These are phyloP conservation scores for Suillus americanus DNA, from an alignment of 768 basidiomycete species.

Conservation along the genomic window DNA sequence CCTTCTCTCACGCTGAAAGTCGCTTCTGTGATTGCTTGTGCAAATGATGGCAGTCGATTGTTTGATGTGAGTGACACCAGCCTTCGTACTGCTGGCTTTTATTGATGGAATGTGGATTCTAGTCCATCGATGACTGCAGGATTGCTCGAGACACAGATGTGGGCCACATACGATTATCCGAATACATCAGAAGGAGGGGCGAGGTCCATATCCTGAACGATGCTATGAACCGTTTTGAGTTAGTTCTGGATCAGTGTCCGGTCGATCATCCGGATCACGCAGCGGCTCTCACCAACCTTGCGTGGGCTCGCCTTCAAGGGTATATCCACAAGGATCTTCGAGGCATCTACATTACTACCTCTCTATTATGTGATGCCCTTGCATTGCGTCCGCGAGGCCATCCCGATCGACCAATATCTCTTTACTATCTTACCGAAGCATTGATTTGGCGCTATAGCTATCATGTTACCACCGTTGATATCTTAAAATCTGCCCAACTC, in stretches of 20 bases:
- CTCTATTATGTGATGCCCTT: slow-evolving; percentile 19
- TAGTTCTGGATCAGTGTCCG: background rate
- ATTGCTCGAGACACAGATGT: background rate
- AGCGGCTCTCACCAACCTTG: slow-evolving; percentile 6
- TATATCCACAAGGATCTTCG: slow-evolving; percentile 5
- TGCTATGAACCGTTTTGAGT: background rate
- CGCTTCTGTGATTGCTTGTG: background rate
- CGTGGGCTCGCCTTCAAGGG: slow-evolving; percentile 20
- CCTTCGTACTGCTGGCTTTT: background rate
- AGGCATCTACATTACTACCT: slow-evolving; percentile 22
- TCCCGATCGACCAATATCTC: slow-evolving; percentile 11
- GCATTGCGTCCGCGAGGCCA: slow-evolving; percentile 22
- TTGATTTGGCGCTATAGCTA: slow-evolving; percentile 22
- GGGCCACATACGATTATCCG: background rate
- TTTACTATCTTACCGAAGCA: slow-evolving; percentile 20
- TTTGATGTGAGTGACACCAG: background rate
- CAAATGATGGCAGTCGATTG: background rate
- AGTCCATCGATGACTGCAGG: background rate
- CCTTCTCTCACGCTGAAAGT: background rate
- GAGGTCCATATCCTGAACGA: background rate
- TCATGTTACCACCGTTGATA: slow-evolving; percentile 9
- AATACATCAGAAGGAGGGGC: background rate
- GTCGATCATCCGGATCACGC: background rate
- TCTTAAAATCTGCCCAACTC: background rate
- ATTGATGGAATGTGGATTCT: background rate